These are phyloP conservation scores for Apiotrichum domesticum DNA, from an alignment of 1,284 basidiomycete species.

Conservation along the genomic window DNA sequence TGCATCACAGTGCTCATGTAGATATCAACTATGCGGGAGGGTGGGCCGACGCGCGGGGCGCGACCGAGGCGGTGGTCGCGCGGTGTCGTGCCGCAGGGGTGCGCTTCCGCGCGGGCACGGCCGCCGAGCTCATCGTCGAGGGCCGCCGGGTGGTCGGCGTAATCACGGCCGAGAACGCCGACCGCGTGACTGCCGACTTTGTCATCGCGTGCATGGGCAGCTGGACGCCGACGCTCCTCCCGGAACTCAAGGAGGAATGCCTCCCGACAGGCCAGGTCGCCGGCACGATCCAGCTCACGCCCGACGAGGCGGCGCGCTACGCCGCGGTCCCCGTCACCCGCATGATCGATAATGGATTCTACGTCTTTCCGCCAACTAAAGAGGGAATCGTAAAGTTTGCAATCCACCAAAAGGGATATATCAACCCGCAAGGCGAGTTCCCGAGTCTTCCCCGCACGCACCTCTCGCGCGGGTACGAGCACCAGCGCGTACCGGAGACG, in stretches of 20 bases:
- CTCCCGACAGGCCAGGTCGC: slow-evolving; percentile 56
- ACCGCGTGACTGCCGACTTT: slow-evolving; percentile 38
- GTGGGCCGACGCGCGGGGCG: slow-evolving; percentile 70
- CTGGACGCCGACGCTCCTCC: slow-evolving; percentile 29
- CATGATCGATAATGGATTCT: slow-evolving; percentile 63
- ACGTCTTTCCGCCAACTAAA: slow-evolving; percentile 57
- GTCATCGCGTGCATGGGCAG: slow-evolving; percentile 35
- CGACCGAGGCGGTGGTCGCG: slow-evolving; percentile 47
- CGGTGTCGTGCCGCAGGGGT: slow-evolving; percentile 13
- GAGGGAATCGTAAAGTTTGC: slow-evolving; percentile 39
- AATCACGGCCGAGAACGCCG: slow-evolving; percentile 52
- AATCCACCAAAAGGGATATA: slow-evolving; percentile 36
- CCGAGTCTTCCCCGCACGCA: slow-evolving; percentile 9
- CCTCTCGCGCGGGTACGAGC: slow-evolving; percentile 2
- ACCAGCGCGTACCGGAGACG: slow-evolving; percentile 3
- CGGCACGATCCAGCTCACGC: slow-evolving; percentile 60
- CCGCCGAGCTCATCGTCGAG: slow-evolving; percentile 6
- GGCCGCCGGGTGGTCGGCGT: slow-evolving; percentile 54
- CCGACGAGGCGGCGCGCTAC: slow-evolving; percentile 59
- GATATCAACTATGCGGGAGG: slow-evolving; percentile 67
- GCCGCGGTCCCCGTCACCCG: slow-evolving; percentile 61
- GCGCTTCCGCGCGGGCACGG: slow-evolving; percentile 9
- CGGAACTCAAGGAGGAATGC: slow-evolving; percentile 12
- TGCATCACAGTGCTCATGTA: not conserved
- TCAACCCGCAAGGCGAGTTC: slow-evolving; percentile 19